Evolutionary conservation across 768 basidiomycete species (phyloP), one percentile per base, ranked within the genome.

Genomic region (Clavaria fumosa): DNA sequence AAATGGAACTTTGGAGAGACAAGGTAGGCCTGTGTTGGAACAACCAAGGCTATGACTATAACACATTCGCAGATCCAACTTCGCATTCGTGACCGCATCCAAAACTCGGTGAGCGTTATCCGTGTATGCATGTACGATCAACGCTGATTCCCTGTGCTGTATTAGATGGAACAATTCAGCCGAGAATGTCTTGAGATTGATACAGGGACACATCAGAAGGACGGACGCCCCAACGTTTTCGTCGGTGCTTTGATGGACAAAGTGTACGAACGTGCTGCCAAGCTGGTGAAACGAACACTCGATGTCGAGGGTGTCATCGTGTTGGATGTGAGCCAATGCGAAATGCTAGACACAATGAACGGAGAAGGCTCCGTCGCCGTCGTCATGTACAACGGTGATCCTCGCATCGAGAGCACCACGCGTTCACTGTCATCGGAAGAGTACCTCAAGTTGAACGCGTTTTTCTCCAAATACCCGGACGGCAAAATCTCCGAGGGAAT

Each of bases 1-100:
- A 96, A 55, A 75, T 96, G 76, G 91, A 95, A 53, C 62, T 95
- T 2, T 95, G 89, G 89, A 64, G 79, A 42, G 90, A 95, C 55
- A 93, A 95, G 66, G 83, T 82, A 39, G 28, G 53, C 40, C 26
- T 15, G 41, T 2, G 31, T 5, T 11, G 27, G 14, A 20, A 22
- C 10, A 12, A 3, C 19, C 23, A 23, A 1, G 39, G 7, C 40
- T 18, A 22, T 31, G 15, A 10, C 21, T 41, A 11, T 28, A 17
- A 10, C 18, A 32, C 28, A 17, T 38, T 18, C 17, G 10, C 43
- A 83, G 83, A 88, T 91, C 36, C 90, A 91, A 59, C 62, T 93
- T 11, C 70, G 86, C 23, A 80, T 91, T 46, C 72, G 90, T 32
- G 90, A 91, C 48, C 75, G 78, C 31, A 93, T 95, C 21, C 91